These are phyloP conservation scores for Clarkia xantiana DNA, from an alignment of 345 rosid genomes.

Conservation along the genomic window DNA sequence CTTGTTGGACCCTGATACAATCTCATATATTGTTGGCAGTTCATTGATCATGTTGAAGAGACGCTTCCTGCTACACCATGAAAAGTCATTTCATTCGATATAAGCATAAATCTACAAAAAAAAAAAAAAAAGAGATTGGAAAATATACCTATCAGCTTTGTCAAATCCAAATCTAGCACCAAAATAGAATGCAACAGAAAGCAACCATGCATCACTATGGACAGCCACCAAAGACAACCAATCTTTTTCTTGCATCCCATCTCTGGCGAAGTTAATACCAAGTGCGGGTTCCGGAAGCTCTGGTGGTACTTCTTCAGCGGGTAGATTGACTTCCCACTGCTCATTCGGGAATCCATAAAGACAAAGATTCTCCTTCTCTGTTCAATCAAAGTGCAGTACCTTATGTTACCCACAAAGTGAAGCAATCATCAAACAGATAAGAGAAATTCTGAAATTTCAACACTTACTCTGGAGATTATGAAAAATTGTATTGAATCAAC, in stretches of 20 bases:
- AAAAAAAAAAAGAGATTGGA: not conserved
- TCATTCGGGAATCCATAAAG: constrained; percentile 62
- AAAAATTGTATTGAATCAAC: too few species aligned
- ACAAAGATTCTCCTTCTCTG: constrained; percentile 81
- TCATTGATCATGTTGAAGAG: constrained; percentile 61
- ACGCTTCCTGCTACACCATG: constrained; percentile 35
- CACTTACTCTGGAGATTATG: too few species aligned
- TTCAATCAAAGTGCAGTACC: not conserved
- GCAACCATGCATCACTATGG: constrained; percentile 77
- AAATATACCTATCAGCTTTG: constrained; percentile 52
- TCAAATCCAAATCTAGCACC: constrained; percentile 61
- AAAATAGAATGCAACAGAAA: constrained; percentile 57
- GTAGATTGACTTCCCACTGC: constrained; percentile 72
- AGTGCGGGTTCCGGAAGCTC: constrained; percentile 86
- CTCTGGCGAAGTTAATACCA: constrained; percentile 80
- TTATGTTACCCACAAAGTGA: too few species aligned
- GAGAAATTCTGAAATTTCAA: too few species aligned
- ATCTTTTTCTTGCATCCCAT: constrained; percentile 70
- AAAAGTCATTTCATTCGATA: too few species aligned
- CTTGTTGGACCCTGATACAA: constrained; percentile 45
- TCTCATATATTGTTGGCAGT: constrained; percentile 55
- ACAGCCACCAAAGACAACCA: constrained; percentile 75
- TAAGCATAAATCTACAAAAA: too few species aligned
- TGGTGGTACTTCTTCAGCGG: constrained; percentile 85
- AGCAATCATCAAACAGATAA: too few species aligned